Evolutionary conservation across 495 filamentous ascomycete genomes (phyloP).

Genomic region (Daldinia childiae): DNA sequence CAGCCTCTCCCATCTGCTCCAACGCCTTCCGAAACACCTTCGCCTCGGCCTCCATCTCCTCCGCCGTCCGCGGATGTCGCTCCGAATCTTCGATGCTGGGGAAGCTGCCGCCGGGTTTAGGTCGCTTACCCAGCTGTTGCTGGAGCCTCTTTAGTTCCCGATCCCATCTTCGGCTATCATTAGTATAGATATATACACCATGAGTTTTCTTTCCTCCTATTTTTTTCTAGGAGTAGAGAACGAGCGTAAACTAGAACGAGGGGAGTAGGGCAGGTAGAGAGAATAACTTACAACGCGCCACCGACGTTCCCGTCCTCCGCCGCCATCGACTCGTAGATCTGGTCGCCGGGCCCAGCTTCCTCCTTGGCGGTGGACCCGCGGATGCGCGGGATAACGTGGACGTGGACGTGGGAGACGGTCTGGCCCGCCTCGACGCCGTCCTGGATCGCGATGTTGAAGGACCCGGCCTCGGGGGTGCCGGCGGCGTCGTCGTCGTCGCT

Average conservation of each 20-base stretch:
- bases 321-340: constrained; percentile 83
- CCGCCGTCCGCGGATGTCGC: constrained; percentile 71
- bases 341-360: constrained; percentile 61
- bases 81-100: constrained; percentile 70
- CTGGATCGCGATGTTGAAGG: constrained; percentile 92
- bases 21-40: constrained; percentile 62
- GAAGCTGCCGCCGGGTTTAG: constrained; percentile 57
- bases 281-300: constrained; percentile 61
- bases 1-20: constrained; percentile 46
- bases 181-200: neutral
- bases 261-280: neutral
- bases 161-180: constrained; percentile 29
- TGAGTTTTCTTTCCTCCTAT: neutral
- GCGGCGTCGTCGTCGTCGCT: neutral
- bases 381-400: constrained; percentile 87
- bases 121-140: constrained; percentile 36
- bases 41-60: constrained; percentile 86
- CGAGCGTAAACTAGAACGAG: neutral
- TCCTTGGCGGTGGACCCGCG: constrained; percentile 53
- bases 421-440: constrained; percentile 91
- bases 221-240: neutral
- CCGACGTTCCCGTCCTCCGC: constrained; percentile 87
- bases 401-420: constrained; percentile 88
- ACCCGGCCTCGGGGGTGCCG: constrained; percentile 53
- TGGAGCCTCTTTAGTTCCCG: constrained; percentile 20